Evolutionary conservation across 345 rosid genomes (phyloP).

Genomic region (Ceriops tagal): DNA sequence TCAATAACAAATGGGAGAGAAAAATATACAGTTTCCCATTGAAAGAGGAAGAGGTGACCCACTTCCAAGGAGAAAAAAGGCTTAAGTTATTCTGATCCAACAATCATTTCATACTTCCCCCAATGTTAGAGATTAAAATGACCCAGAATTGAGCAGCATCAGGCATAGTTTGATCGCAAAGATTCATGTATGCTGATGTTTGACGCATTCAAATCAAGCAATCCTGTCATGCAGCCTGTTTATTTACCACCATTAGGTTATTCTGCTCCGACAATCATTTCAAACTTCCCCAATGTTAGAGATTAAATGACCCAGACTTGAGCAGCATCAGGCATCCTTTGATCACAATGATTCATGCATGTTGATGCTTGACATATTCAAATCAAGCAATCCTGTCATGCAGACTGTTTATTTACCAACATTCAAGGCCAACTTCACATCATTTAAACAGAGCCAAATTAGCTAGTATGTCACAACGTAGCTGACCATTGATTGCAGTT

Average conservation of each 20-base stretch:
- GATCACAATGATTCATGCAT: not conserved
- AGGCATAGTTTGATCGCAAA: not conserved
- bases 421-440: not conserved
- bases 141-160: not conserved
- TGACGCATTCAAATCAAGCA: conserved; percentile 1
- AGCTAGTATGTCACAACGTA: not conserved
- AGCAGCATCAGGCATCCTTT: not conserved
- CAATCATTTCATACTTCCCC: not conserved
- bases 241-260: not conserved
- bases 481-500: no score
- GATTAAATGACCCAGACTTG: not conserved
- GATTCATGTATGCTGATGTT: not conserved
- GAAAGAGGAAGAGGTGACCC: not conserved
- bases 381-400: not conserved
- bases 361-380: not conserved
- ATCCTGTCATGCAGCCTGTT: not conserved
- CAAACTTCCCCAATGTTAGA: not conserved
- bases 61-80: not conserved
- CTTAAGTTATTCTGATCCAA: not conserved
- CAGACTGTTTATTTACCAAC: not conserved
- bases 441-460: not conserved
- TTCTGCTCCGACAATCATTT: not conserved
- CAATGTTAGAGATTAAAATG: not conserved
- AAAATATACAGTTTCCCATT: not conserved
- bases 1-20: not conserved